Evolutionary conservation across 2,329 filamentous ascomycete species (phyloP), one percentile per base, ranked within the genome.

Genomic region (Apiospora aurea): DNA sequence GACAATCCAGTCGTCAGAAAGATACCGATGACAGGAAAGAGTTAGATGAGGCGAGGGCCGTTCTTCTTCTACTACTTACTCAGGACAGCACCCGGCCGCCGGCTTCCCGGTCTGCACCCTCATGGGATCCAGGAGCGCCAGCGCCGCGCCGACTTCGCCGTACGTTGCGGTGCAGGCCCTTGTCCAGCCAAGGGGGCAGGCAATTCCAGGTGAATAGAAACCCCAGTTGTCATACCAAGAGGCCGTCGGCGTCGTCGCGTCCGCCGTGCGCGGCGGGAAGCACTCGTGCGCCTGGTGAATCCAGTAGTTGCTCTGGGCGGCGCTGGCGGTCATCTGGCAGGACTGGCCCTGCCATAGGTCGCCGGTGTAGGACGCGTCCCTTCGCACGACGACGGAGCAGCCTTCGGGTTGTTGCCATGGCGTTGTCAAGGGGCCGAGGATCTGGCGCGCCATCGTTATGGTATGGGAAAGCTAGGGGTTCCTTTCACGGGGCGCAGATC

Each of bases 361-460:
- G 2, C 68, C 44, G 24, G 46, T 69, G 70, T 75, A 77, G 14
- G 71, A 73, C 14, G 53, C 38, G 73, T 75, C 76, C 8, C 68
- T 61, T 66, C 71, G 26, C 29, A 72, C 72, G 67, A 77, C 73
- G n/a, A 69, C 73, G 11, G 73, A 73, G 70, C 76, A 77, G 46
- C 75, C 72, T 13, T 70, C 46, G 21, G 74, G 75, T 18, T 74
- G 72, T 10, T 72, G 71, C 64, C 73, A 76, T 70, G 72, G n/a
- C 26, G 74, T 74, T n/a, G 76, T 75, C 53, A 76, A 71, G 3
- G 75, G 75, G 26, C 76, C 76, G 61, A 77, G 75, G 49, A 53
- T 53, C 24, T 53, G 49, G 24, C 24, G 49, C 4, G 73, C 43
- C 18, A 72, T 67, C 10, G 43, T 34, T 7, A 16, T 21, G 61